Evolutionary conservation across 2,329 filamentous ascomycete genomes (phyloP).

Genomic region (Colletotrichum incanum): DNA sequence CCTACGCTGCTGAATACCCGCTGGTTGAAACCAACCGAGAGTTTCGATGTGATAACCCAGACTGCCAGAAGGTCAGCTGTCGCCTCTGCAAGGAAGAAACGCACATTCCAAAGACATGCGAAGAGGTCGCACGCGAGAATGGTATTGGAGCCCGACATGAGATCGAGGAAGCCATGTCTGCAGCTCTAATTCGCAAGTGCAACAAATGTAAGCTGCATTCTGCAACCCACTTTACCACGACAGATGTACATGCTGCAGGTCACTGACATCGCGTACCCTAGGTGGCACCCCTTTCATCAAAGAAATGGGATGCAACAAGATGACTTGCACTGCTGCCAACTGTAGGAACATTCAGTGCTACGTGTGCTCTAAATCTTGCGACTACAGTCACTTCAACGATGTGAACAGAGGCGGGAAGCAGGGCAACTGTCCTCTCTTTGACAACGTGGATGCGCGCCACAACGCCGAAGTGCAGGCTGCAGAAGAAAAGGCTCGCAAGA

Average conservation of each 20-base stretch:
- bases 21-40: slow-evolving; percentile 78
- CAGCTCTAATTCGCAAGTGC: slow-evolving; percentile 83
- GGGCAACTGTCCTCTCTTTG: slow-evolving; percentile 78
- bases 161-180: slow-evolving; percentile 89
- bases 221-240: background rate
- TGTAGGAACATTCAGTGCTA: slow-evolving; percentile 75
- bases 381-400: slow-evolving; percentile 82
- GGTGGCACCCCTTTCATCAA: slow-evolving; percentile 85
- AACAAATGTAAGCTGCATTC: slow-evolving; percentile 67
- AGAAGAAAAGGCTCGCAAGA: slow-evolving; percentile 70
- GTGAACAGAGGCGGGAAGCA: slow-evolving; percentile 59
- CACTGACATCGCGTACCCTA: slow-evolving; percentile 46
- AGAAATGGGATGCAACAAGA: slow-evolving; percentile 86
- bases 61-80: slow-evolving; percentile 77
- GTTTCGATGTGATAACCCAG: slow-evolving; percentile 78
- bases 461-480: slow-evolving; percentile 75
- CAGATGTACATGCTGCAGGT: background rate
- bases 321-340: slow-evolving; percentile 74
- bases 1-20: slow-evolving; percentile 82
- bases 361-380: slow-evolving; percentile 77
- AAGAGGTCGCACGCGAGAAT: slow-evolving; percentile 74
- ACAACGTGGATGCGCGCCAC: slow-evolving; percentile 73
- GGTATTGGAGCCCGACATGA: slow-evolving; percentile 74
- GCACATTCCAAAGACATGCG: slow-evolving; percentile 81
- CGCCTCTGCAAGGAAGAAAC: slow-evolving; percentile 78